Evolutionary conservation across 768 basidiomycete genomes (phyloP), one percentile per base, ranked within the genome.

Genomic region (Clathrus columnatus): DNA sequence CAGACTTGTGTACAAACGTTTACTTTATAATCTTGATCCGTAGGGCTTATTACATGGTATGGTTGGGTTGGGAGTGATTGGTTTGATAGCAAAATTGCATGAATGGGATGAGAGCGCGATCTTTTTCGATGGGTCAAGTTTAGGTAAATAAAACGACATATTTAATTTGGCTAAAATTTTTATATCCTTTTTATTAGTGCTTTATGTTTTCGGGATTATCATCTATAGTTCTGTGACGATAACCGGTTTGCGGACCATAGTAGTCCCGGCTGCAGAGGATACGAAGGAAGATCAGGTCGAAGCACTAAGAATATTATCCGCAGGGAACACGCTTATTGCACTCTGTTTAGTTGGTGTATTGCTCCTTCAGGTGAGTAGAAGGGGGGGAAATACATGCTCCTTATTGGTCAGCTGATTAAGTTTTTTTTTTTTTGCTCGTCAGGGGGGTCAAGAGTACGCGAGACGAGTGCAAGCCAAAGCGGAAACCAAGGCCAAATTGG

Each of bases 71-170:
- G 89, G 90, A 10, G 67, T 96, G 30, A 61, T 85, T 23, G 86
- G 85, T 8, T 74, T 92, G 50, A 61, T 92, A 8, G 77, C 80
- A 47, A 97, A 96, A 68, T 73, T 96, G 56, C 76, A 87, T 68
- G 79, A 75, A 59, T 96, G 92, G 91, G 83, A 85, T 64, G 93
- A 96, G 64, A 91, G 87, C 61, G 94, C 94, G 7, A 78, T 94
- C 72, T 93, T 90, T 74, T 97, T 97, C 68, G 94, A 97, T 68
- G 94, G 94, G 20, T 84, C 85, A 21, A 84, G 82, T 61, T 69
- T 95, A 57, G 90, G 93, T 93, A 61, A 62, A 81, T 74, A 14
- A 17, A 27, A 20, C 36, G 7, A 29, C 26, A 21, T 26, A 2
- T 29, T 24, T 21, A 4, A 11, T 50, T 51, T 26, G 5, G 41